Evolutionary conservation across 192 early-diverging fungal genomes (phyloP).

Genomic region (Backusella tuberculispora): DNA sequence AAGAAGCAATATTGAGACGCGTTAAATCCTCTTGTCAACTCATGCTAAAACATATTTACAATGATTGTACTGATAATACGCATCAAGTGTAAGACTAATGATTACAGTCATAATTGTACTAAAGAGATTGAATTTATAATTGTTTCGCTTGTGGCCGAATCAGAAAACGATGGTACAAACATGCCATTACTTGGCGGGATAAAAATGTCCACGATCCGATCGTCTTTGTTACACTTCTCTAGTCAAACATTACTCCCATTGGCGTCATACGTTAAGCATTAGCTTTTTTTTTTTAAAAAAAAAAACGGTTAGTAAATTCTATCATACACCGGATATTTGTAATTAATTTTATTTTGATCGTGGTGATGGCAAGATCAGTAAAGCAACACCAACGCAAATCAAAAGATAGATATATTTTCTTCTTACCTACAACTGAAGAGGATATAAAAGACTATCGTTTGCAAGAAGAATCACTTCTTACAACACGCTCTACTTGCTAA

Average conservation of each 20-base stretch:
- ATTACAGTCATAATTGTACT: neutral
- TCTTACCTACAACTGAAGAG: neutral
- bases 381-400: neutral
- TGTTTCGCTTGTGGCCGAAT: neutral
- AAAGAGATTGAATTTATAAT: neutral
- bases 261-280: slow-evolving; percentile 27
- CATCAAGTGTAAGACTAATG: neutral
- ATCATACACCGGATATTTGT: slow-evolving; percentile 7
- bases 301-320: slow-evolving; percentile 1
- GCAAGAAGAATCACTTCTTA: neutral
- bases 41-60: too few relatives aligned
- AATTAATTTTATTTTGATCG: slow-evolving; percentile 17
- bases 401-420: neutral
- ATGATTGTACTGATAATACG: neutral
- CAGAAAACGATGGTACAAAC: neutral
- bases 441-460: slow-evolving; percentile 16
- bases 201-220: slow-evolving; percentile 5
- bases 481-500: slow-evolving; percentile 22
- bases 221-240: slow-evolving; percentile 10
- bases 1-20: too few relatives aligned
- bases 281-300: neutral
- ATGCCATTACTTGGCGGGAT: neutral
- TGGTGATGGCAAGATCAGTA: slow-evolving; percentile 13
- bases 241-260: slow-evolving; percentile 22
- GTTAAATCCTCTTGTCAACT: too few relatives aligned